These are phyloP conservation scores for Bromus sterilis DNA, from an alignment of 176 grass and related monocot genomes.

Conservation along the genomic window DNA sequence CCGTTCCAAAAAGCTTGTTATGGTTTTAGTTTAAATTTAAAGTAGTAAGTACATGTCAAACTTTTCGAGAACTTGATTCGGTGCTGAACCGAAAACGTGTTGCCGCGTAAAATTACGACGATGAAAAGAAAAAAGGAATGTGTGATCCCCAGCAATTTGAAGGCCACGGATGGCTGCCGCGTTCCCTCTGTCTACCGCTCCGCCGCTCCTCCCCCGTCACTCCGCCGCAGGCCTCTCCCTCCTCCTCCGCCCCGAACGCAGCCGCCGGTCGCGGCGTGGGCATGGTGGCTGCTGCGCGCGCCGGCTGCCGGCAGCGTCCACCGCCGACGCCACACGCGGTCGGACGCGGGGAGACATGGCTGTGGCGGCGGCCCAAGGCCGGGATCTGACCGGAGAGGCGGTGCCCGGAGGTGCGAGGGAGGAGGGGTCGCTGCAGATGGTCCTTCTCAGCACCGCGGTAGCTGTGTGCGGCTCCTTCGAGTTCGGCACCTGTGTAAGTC, in stretches of 20 bases:
- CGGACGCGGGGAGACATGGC: neutral
- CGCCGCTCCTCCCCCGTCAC: neutral
- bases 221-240: neutral
- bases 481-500: conserved; percentile 62
- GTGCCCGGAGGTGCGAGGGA: neutral
- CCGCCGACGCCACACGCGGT: neutral
- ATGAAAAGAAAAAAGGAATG: neutral
- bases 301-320: neutral
- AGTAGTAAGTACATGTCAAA: neutral
- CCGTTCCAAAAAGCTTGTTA: too few relatives aligned
- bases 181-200: neutral
- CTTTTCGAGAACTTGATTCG: neutral
- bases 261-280: neutral
- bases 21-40: too few relatives aligned
- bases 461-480: conserved; percentile 70
- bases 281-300: neutral
- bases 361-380: neutral
- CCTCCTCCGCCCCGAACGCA: neutral
- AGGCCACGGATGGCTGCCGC: conserved; percentile 28
- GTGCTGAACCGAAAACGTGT: neutral
- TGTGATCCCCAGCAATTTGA: neutral
- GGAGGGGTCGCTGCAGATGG: conserved; percentile 35
- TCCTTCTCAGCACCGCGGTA: conserved; percentile 46
- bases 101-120: neutral
- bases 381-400: neutral